phyloP scores from a whole-genome alignment of 345 rosid genomes.

The Alliaria petiolata region DNA sequence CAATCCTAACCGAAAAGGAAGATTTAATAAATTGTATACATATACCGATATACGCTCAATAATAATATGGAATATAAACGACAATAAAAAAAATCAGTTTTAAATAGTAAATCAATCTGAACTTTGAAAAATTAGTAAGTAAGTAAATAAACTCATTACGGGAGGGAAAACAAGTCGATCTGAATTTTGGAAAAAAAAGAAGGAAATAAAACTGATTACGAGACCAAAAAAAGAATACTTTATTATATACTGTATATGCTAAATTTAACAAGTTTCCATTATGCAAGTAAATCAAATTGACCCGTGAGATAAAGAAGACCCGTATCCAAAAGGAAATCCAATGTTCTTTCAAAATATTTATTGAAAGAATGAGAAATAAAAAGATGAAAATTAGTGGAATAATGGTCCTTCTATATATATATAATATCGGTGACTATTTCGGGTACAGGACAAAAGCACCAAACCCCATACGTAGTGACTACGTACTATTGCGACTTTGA shows the following conservation, averaged over 20 bases:
- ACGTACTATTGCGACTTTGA: background rate
- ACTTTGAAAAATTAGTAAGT: background rate
- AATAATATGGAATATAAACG: background rate
- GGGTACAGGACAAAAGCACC: conserved; percentile 19
- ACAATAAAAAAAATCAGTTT: background rate
- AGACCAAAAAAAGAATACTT: background rate
- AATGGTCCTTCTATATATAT: background rate
- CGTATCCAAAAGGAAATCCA: background rate
- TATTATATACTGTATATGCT: background rate
- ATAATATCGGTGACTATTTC: background rate
- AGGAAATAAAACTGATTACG: background rate
- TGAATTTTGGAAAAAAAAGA: background rate
- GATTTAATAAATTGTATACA: too few relatives aligned
- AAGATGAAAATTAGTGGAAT: background rate
- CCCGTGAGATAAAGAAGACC: conserved; percentile 15
- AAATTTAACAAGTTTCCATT: background rate
- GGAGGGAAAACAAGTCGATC: background rate
- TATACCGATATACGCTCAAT: too few relatives aligned
- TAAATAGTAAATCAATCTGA: background rate
- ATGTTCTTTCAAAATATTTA: background rate
- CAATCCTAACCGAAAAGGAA: too few relatives aligned
- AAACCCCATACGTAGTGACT: too few relatives aligned
- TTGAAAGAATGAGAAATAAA: background rate
- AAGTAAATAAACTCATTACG: too few relatives aligned
- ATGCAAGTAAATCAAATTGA: conserved; percentile 17